Evolutionary conservation across 2,329 filamentous ascomycete genomes (phyloP), one percentile per base, ranked within the genome.

Genomic region (Pseudogymnoascus sp.): DNA sequence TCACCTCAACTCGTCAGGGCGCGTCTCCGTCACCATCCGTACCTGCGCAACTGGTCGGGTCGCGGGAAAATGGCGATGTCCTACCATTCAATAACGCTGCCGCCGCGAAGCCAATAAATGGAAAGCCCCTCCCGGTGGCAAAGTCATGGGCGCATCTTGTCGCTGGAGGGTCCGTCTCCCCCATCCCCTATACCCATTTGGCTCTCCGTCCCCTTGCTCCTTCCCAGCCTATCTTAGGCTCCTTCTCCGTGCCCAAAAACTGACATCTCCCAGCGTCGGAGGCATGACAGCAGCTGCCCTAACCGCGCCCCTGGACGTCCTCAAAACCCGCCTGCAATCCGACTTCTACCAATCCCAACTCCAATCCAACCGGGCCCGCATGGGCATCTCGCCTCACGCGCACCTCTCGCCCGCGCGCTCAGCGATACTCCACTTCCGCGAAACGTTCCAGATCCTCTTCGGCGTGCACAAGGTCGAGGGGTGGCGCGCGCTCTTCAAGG

Each of bases 71-170:
- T 12, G 86, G 85, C 37, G 83, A 84, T 63, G 75, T 81, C 4
- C 71, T 81, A 2, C 81, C 83, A 40, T n/a, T 65, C 10, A 61
- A 78, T 77, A 62, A 72, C 65, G 63, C 71, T 33, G 4, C 1
- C 75, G 77, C 71, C 75, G 77, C 71, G 56, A 62, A 72, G 2
- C 69, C 72, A 66, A 70, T 78, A 74, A 72, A 74, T 63, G 64
- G 70, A 16, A 72, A 73, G 65, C 71, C 74, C 28, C 65, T 68
- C 38, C 82, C 83, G 2, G 83, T 84, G 70, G 81, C 87, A 70
- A 93, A 92, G 75, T 92, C 91, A 75, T 96, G 91, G 89, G 90
- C 92, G 66, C 92, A 96, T 79, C 88, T 97, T 72, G 84, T 96
- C 64, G 93, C 93, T 62, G 93, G 93, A 82, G 93, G 87, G 91